phyloP scores from a whole-genome alignment of 148 eudicot species.

The Rhododendron ferrugineum region DNA sequence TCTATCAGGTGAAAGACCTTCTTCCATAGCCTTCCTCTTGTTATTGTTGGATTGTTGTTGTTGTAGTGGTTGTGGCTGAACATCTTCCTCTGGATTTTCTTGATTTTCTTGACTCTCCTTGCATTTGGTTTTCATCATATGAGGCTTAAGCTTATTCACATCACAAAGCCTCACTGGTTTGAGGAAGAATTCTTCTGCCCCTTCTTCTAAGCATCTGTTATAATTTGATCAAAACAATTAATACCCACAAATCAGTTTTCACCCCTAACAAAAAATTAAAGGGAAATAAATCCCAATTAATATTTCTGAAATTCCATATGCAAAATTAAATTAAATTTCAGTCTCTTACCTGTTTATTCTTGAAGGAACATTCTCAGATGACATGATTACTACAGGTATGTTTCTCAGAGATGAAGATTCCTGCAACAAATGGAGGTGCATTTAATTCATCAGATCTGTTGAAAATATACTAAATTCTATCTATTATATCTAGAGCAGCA shows the following conservation, averaged over 20 bases:
- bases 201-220: conserved; percentile 87
- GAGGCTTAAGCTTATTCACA: conserved; percentile 76
- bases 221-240: conserved; percentile 4
- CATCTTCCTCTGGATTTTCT: conserved; percentile 19
- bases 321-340: background rate
- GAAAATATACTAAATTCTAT: background rate
- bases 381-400: conserved; percentile 97
- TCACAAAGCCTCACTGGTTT: conserved; percentile 81
- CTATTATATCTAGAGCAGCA: background rate
- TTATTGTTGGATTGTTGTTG: conserved; percentile 30
- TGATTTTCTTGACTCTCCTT: conserved; percentile 23
- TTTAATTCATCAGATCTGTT: background rate
- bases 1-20: conserved; percentile 65
- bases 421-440: conserved; percentile 34
- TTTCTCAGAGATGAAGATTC: conserved; percentile 72
- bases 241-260: background rate
- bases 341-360: conserved; percentile 70
- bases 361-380: conserved; percentile 94
- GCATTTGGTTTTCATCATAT: conserved; percentile 64
- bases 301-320: background rate
- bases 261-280: background rate
- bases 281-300: background rate
- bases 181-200: conserved; percentile 88
- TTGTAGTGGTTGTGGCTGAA: conserved; percentile 8
- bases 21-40: conserved; percentile 73